phyloP scores from a whole-genome alignment of 2,329 filamentous ascomycete species.

The Huntiella abstrusa region DNA sequence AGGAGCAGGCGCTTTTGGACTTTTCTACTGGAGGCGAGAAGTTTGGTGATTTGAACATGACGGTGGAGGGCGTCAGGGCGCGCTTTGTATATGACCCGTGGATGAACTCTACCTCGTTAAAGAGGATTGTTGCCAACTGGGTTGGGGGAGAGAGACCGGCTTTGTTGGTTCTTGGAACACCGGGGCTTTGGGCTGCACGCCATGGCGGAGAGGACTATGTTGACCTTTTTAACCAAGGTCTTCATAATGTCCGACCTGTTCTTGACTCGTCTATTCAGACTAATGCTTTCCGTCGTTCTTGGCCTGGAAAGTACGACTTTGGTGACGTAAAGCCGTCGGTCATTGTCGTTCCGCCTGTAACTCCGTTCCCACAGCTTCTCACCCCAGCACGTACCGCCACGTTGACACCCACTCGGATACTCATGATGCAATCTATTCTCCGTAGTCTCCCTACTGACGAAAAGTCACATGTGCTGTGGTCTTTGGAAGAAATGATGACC shows the following conservation, averaged over 20 bases:
- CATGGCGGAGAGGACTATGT: slow-evolving; percentile 28
- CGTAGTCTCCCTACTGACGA: slow-evolving; percentile 22
- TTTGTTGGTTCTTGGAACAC: slow-evolving; percentile 32
- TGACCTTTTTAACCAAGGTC: slow-evolving; percentile 24
- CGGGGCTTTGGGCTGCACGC: slow-evolving; percentile 35
- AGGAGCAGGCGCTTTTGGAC: slow-evolving; percentile 19
- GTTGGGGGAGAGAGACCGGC: slow-evolving; percentile 17
- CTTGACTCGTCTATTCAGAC: slow-evolving; percentile 13
- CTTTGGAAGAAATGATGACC: slow-evolving; percentile 30
- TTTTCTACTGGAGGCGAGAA: slow-evolving; percentile 20
- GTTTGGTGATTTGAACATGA: slow-evolving; percentile 25
- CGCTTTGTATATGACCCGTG: slow-evolving; percentile 46
- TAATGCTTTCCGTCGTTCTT: slow-evolving; percentile 1
- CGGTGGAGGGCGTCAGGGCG: slow-evolving; percentile 23
- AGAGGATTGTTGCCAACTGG: slow-evolving; percentile 18
- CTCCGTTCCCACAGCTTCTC: slow-evolving; percentile 26
- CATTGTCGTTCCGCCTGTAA: slow-evolving; percentile 24
- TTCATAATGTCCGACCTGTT: slow-evolving; percentile 26
- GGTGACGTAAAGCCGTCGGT: slow-evolving; percentile 13
- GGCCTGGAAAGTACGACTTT: slow-evolving; percentile 8
- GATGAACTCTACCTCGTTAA: slow-evolving; percentile 25
- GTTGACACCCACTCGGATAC: slow-evolving; percentile 32
- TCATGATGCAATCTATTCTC: slow-evolving; percentile 33
- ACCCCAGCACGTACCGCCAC: slow-evolving; percentile 27
- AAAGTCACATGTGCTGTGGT: slow-evolving; percentile 28